A percentile compares a stretch with the other conserved stretches of the same genome.
phyloP scores from a whole-genome alignment of 1,284 basidiomycete genomes.

The Cerioporus squamosus region DNA sequence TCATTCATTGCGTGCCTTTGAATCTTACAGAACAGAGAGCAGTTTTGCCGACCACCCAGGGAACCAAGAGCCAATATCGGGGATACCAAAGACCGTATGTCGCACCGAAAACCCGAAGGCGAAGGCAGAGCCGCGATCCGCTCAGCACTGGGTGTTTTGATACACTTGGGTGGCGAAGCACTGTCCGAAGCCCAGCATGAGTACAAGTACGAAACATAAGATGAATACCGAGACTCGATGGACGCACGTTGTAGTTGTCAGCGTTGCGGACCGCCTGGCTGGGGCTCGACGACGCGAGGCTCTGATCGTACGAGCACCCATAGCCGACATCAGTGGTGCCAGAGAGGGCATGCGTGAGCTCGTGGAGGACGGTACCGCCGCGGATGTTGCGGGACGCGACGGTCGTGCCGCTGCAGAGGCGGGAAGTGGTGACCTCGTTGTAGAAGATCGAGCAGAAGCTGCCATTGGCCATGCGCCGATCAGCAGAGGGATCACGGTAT shows the following conservation, averaged over 20 bases:
- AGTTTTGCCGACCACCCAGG: not conserved
- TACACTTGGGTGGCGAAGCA: slow-evolving; percentile 36
- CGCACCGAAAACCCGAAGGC: no score
- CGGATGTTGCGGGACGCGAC: slow-evolving; percentile 32
- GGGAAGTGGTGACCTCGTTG: slow-evolving; percentile 26
- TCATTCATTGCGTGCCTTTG: no score
- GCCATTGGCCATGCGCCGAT: not conserved
- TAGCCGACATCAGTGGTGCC: slow-evolving; percentile 32
- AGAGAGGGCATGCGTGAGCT: slow-evolving; percentile 32
- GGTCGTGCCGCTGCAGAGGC: slow-evolving; percentile 29
- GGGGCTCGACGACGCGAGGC: slow-evolving; percentile 20
- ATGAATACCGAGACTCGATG: not conserved
- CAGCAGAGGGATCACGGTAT: not conserved
- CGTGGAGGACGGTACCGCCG: slow-evolving; percentile 31
- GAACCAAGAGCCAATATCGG: not conserved
- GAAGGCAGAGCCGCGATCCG: no score
- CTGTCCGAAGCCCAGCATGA: slow-evolving; percentile 5
- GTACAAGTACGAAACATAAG: not conserved
- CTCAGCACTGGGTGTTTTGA: slow-evolving; percentile 31
- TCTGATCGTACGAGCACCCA: slow-evolving; percentile 32
- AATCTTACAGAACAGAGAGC: not conserved
- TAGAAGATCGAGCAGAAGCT: slow-evolving; percentile 31
- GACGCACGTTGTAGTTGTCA: slow-evolving; percentile 35
- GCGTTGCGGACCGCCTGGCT: slow-evolving; percentile 27
- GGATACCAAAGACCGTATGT: no score